Evolutionary conservation across 441 rosid species (phyloP).

Genomic region (Dalechampia spathulata): DNA sequence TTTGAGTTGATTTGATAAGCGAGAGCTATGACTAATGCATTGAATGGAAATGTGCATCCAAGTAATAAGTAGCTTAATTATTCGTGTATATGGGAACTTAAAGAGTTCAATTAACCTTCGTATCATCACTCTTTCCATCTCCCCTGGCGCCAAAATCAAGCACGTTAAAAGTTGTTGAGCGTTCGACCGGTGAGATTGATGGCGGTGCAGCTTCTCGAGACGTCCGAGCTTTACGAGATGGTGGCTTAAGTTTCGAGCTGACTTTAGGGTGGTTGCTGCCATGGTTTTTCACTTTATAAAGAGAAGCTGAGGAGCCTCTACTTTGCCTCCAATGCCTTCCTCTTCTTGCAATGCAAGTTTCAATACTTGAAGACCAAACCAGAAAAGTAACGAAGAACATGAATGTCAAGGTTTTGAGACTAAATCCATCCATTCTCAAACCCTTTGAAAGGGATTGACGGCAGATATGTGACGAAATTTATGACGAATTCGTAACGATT

Average conservation of each 20-base stretch:
- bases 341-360: conserved; percentile 77
- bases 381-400: conserved; percentile 48
- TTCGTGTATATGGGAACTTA: too few relatives aligned
- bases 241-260: conserved; percentile 41
- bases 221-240: conserved; percentile 15
- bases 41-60: background rate
- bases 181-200: conserved; percentile 27
- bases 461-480: too few relatives aligned
- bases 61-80: background rate
- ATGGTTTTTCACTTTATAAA: conserved; percentile 36
- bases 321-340: conserved; percentile 73
- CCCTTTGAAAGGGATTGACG: too few relatives aligned
- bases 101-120: too few relatives aligned
- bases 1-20: too few relatives aligned
- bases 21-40: too few relatives aligned
- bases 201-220: conserved; percentile 16
- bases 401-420: conserved; percentile 42
- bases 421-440: conserved; percentile 28
- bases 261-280: conserved; percentile 40
- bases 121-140: conserved; percentile 76
- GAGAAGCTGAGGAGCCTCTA: conserved; percentile 35
- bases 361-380: conserved; percentile 59
- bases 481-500: too few relatives aligned
- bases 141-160: conserved; percentile 79
- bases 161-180: conserved; percentile 51